phyloP scores from a whole-genome alignment of 2,329 filamentous ascomycete species.

The Cryoendolithus antarcticus region DNA sequence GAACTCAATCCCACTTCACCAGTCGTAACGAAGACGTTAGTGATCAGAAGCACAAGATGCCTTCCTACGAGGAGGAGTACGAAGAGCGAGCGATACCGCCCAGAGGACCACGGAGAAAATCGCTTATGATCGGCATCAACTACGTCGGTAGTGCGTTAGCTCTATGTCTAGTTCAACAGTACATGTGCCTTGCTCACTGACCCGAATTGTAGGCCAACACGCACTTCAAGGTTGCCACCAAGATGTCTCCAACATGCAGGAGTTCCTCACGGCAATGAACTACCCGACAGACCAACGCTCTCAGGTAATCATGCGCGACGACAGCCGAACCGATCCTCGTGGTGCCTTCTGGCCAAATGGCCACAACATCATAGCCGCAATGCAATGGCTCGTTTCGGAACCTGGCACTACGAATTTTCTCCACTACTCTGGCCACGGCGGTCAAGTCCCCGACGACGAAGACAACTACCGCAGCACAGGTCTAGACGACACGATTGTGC shows the following conservation, averaged over 20 bases:
- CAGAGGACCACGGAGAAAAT: constrained; percentile 24
- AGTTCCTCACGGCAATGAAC: constrained; percentile 32
- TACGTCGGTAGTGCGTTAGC: constrained; percentile 26
- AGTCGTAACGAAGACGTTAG: too few species aligned
- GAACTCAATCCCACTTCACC: too few species aligned
- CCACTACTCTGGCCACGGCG: constrained; percentile 48
- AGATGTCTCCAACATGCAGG: constrained; percentile 37
- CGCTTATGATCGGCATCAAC: constrained; percentile 43
- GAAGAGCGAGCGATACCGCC: too few species aligned
- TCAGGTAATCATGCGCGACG: constrained; percentile 36
- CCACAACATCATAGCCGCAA: constrained; percentile 34
- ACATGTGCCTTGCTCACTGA: too few species aligned
- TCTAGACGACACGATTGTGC: constrained; percentile 19
- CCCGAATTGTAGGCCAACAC: constrained; percentile 16
- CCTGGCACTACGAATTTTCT: constrained; percentile 42
- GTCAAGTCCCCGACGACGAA: constrained; percentile 38
- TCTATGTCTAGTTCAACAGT: too few species aligned
- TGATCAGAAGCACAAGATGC: too few species aligned
- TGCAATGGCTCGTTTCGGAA: constrained; percentile 45
- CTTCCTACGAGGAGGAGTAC: too few species aligned
- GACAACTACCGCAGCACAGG: constrained; percentile 20
- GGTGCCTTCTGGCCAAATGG: constrained; percentile 23
- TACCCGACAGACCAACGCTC: constrained; percentile 30
- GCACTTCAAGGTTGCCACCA: constrained; percentile 37
- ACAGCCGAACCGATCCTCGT: constrained; percentile 17